These are phyloP conservation scores for Amaranthus cruentus DNA, from an alignment of 148 eudicot genomes.

Conservation along the genomic window DNA sequence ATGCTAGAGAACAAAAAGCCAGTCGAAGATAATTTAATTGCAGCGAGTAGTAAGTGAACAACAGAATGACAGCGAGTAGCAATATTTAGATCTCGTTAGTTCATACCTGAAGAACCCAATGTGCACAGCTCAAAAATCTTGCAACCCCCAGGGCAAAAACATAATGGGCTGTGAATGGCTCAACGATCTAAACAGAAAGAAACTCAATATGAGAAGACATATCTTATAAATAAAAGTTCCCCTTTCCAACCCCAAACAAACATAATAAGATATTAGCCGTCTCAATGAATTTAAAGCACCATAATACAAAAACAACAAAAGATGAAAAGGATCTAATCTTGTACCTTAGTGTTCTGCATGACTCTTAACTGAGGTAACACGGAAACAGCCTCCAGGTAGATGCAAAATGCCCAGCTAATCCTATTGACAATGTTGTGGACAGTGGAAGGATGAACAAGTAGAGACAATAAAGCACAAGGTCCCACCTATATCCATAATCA, in stretches of 20 bases:
- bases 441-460: slow-evolving; percentile 33
- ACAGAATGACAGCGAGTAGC: background rate
- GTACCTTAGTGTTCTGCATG: slow-evolving; percentile 35
- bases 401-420: slow-evolving; percentile 35
- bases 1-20: background rate
- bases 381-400: slow-evolving; percentile 37
- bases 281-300: background rate
- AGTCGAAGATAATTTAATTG: background rate
- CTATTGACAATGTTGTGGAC: slow-evolving; percentile 30
- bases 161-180: slow-evolving; percentile 54
- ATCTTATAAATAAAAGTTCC: no score
- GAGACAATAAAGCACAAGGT: slow-evolving; percentile 29
- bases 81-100: background rate
- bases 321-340: background rate
- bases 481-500: slow-evolving; percentile 20
- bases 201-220: background rate
- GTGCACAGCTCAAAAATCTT: slow-evolving; percentile 50
- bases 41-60: background rate
- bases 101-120: slow-evolving; percentile 53
- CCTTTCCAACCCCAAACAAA: no score
- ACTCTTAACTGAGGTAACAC: slow-evolving; percentile 34
- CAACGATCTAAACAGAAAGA: slow-evolving; percentile 36
- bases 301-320: background rate
- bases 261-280: background rate
- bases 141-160: slow-evolving; percentile 49